These are phyloP conservation scores for Penicillium hesseltinei DNA, from an alignment of 2,329 filamentous ascomycete species.

Conservation along the genomic window DNA sequence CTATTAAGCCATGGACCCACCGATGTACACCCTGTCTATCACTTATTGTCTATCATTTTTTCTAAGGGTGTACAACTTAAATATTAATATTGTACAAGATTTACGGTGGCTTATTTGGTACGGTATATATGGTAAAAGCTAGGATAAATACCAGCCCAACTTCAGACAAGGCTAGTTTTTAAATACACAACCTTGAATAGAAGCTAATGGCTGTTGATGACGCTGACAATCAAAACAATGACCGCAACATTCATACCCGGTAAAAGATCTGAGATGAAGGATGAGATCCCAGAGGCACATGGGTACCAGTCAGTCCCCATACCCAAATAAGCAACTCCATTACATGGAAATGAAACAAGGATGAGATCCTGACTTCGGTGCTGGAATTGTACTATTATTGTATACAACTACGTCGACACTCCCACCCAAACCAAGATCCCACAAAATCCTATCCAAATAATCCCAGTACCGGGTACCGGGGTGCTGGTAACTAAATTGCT, in stretches of 20 bases:
- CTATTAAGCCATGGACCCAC: neutral
- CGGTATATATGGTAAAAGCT: neutral
- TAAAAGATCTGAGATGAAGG: neutral
- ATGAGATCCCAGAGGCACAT: neutral
- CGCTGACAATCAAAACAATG: neutral
- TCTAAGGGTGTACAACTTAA: neutral
- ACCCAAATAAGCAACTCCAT: neutral
- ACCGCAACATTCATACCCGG: neutral
- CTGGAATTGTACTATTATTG: neutral
- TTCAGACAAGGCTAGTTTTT: neutral
- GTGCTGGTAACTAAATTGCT: neutral
- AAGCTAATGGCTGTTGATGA: neutral
- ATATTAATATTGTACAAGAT: neutral
- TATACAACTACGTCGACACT: neutral
- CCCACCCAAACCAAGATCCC: neutral
- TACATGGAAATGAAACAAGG: neutral
- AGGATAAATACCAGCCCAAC: neutral
- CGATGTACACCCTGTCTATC: neutral
- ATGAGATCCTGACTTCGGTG: no score
- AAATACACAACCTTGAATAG: neutral
- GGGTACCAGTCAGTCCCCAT: neutral
- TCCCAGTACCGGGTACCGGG: conserved; percentile 1
- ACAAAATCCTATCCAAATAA: neutral
- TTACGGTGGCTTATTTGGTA: neutral
- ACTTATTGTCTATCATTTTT: neutral